phyloP scores from a whole-genome alignment of 768 basidiomycete species.

The Gyrodon lividus region DNA sequence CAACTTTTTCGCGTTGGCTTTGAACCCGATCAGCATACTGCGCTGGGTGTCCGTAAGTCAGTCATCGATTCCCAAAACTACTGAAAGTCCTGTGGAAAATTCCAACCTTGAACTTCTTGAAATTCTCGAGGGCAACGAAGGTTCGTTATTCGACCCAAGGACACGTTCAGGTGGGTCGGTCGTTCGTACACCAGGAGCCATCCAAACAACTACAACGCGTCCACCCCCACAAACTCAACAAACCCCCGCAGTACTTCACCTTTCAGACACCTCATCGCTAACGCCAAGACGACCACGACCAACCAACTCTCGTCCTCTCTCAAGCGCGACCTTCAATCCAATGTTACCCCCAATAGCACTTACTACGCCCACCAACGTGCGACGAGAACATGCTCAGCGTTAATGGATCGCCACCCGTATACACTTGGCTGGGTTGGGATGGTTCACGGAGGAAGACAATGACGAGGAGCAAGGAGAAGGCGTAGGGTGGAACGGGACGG shows the following conservation, averaged over 20 bases:
- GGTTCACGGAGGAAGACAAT: slow-evolving; percentile 47
- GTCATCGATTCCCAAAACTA: slow-evolving; percentile 57
- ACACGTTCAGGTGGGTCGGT: no score
- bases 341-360: slow-evolving; percentile 46
- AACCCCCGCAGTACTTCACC: slow-evolving; percentile 51
- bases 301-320: slow-evolving; percentile 45
- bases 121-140: no score
- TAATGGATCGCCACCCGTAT: slow-evolving; percentile 81
- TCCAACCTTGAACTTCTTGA: slow-evolving; percentile 58
- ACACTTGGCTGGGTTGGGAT: slow-evolving; percentile 60
- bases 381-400: slow-evolving; percentile 79
- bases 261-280: slow-evolving; percentile 36
- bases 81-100: not conserved
- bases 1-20: slow-evolving; percentile 60
- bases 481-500: slow-evolving; percentile 9
- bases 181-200: slow-evolving; percentile 44
- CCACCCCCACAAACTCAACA: slow-evolving; percentile 34
- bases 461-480: slow-evolving; percentile 22
- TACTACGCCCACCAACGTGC: slow-evolving; percentile 62
- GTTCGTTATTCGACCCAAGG: no score
- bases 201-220: slow-evolving; percentile 28
- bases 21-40: slow-evolving; percentile 76
- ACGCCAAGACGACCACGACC: slow-evolving; percentile 20
- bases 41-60: slow-evolving; percentile 63
- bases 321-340: slow-evolving; percentile 68